Evolutionary conservation across 2,329 filamentous ascomycete species (phyloP).

Genomic region (Trichoderma simmonsii): DNA sequence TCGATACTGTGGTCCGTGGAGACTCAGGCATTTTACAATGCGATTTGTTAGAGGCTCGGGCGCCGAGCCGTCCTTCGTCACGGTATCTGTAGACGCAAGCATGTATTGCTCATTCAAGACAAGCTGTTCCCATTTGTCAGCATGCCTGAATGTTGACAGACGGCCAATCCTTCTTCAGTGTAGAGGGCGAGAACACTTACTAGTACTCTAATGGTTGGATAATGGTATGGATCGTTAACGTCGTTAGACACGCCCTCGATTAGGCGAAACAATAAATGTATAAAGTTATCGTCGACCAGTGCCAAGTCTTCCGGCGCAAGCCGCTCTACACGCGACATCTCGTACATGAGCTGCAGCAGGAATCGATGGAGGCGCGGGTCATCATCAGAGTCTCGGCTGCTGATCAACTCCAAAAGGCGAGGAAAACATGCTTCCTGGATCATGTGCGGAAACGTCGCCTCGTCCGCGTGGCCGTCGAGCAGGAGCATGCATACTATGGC

Average conservation of each 20-base stretch:
- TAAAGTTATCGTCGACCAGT: slow-evolving; percentile 76
- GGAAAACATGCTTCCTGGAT: slow-evolving; percentile 80
- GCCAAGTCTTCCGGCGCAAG: slow-evolving; percentile 72
- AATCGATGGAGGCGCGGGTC: slow-evolving; percentile 74
- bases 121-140: slow-evolving; percentile 53
- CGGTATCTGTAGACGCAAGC: slow-evolving; percentile 63
- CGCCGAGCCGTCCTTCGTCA: slow-evolving; percentile 36
- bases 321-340: slow-evolving; percentile 91
- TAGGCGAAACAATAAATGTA: slow-evolving; percentile 78
- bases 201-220: slow-evolving; percentile 87
- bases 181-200: slow-evolving; percentile 48
- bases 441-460: slow-evolving; percentile 81
- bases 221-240: slow-evolving; percentile 89
- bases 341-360: slow-evolving; percentile 85
- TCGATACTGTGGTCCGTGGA: slow-evolving; percentile 76
- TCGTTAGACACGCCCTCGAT: slow-evolving; percentile 88
- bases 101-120: slow-evolving; percentile 99
- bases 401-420: slow-evolving; percentile 77
- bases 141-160: neutral
- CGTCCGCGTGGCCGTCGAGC: slow-evolving; percentile 77
- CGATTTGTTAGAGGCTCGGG: slow-evolving; percentile 73
- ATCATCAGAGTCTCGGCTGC: slow-evolving; percentile 58
- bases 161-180: neutral
- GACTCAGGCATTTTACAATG: slow-evolving; percentile 85
- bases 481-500: slow-evolving; percentile 80